These are phyloP conservation scores for Eugenia klotzschiana DNA, from an alignment of 441 rosid species.

Conservation along the genomic window DNA sequence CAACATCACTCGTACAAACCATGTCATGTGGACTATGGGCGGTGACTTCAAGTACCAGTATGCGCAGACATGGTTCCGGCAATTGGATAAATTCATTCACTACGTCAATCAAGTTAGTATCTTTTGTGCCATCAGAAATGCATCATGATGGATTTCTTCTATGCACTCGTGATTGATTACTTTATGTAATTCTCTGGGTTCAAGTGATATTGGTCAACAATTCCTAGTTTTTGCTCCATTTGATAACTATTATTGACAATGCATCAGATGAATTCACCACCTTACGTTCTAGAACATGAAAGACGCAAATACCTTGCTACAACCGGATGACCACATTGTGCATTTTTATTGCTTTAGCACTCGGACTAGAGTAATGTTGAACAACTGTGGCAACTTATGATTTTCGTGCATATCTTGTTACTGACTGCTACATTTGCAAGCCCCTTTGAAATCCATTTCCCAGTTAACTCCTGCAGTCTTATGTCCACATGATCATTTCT, in stretches of 20 bases:
- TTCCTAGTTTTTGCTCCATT: neutral
- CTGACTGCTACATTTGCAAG: neutral
- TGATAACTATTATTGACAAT: neutral
- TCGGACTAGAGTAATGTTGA: neutral
- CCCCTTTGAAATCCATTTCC: neutral
- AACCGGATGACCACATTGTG: neutral
- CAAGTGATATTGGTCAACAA: neutral
- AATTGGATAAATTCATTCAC: slow-evolving; percentile 94
- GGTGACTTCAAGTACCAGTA: slow-evolving; percentile 95
- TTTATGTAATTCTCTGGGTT: neutral
- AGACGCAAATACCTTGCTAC: neutral
- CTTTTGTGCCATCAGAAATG: neutral
- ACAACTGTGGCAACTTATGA: neutral
- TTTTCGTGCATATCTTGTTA: neutral
- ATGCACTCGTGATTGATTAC: neutral
- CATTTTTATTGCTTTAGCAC: neutral
- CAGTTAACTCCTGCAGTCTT: neutral
- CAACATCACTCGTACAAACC: slow-evolving; percentile 83
- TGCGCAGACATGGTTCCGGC: slow-evolving; percentile 84
- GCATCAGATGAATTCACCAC: neutral
- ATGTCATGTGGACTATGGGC: slow-evolving; percentile 99
- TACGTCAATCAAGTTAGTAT: slow-evolving; percentile 67
- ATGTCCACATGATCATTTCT: neutral
- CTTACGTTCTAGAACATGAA: neutral
- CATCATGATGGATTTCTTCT: neutral